Evolutionary conservation across 1,284 basidiomycete genomes (phyloP).

Genomic region (Puccinia hordei): DNA sequence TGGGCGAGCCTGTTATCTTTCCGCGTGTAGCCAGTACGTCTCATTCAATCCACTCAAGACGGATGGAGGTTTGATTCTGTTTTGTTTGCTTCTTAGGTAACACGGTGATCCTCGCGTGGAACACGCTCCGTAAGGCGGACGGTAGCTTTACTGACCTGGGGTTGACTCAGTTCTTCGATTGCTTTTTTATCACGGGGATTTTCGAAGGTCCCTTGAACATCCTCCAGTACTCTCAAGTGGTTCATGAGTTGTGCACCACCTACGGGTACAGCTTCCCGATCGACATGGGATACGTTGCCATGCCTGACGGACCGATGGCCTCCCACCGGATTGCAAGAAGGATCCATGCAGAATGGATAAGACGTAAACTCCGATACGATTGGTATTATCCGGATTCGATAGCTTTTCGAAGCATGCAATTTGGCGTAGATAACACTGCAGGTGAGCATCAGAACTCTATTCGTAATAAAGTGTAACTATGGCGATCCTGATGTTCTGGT

Average conservation of each 20-base stretch:
- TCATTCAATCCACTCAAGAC: too few species aligned
- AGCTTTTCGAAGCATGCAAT: background rate
- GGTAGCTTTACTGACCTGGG: too few species aligned
- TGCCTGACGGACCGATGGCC: background rate
- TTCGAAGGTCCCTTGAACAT: too few species aligned
- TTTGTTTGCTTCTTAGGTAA: too few species aligned
- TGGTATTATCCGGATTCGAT: background rate
- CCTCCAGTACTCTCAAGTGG: background rate
- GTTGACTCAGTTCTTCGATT: too few species aligned
- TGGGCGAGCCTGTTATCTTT: too few species aligned
- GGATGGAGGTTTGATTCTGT: too few species aligned
- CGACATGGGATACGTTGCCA: background rate
- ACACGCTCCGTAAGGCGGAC: too few species aligned
- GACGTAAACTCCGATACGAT: background rate
- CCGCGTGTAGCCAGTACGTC: too few species aligned
- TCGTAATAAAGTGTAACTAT: background rate
- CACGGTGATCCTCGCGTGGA: too few species aligned
- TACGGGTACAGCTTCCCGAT: background rate
- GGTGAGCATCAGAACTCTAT: background rate
- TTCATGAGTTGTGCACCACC: background rate
- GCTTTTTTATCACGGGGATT: too few species aligned
- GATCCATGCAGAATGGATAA: background rate
- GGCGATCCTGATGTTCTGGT: background rate
- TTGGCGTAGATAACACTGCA: background rate
- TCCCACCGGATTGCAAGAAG: background rate